Evolutionary conservation across 2,329 filamentous ascomycete genomes (phyloP).

Genomic region (Chrysoporthe austroafricana): DNA sequence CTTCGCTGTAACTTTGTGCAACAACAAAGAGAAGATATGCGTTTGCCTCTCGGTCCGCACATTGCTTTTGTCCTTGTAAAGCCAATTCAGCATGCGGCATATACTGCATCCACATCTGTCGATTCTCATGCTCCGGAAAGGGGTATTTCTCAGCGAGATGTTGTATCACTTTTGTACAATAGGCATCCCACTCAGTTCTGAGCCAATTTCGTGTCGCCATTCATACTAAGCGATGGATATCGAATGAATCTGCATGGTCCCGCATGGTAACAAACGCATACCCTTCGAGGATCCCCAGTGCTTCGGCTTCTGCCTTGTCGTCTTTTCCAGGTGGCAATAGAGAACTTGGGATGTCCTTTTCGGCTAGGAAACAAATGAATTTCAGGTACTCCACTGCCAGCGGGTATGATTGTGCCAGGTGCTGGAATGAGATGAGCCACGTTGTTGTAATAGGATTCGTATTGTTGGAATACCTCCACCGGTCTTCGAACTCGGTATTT

Average conservation of each 20-base stretch:
- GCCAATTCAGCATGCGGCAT: background rate
- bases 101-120: background rate
- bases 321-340: constrained; percentile 29
- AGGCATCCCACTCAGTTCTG: background rate
- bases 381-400: constrained; percentile 37
- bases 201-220: background rate
- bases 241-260: background rate
- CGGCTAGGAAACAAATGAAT: constrained; percentile 37
- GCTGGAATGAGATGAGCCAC: constrained; percentile 41
- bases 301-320: background rate
- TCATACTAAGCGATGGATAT: background rate
- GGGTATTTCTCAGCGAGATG: background rate
- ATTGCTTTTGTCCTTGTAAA: background rate
- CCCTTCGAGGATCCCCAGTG: background rate
- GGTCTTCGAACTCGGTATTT: constrained; percentile 39
- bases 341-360: constrained; percentile 37
- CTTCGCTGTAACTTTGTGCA: constrained; percentile 12
- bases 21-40: background rate
- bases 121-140: background rate
- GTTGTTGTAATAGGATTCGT: constrained; percentile 39
- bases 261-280: background rate
- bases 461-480: constrained; percentile 32
- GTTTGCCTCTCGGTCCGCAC: background rate
- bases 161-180: background rate
- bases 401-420: constrained; percentile 34